phyloP scores from a whole-genome alignment of 345 rosid genomes.

The Brassica nigra region DNA sequence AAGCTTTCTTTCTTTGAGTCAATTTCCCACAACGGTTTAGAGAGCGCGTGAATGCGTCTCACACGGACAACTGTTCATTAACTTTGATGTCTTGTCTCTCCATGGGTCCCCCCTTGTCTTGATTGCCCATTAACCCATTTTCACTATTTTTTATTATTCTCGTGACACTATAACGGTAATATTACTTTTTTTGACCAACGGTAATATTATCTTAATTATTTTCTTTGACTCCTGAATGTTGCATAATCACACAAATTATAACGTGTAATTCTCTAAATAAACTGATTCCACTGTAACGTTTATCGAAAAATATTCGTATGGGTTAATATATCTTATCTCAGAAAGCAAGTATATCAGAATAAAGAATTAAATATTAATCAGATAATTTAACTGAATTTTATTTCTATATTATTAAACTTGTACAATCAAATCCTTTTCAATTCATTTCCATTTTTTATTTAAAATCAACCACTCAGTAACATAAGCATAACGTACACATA shows the following conservation, averaged over 20 bases:
- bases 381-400: background rate
- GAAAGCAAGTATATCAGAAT: background rate
- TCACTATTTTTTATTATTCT: background rate
- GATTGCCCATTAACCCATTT: background rate
- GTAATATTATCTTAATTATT: background rate
- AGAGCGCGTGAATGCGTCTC: slow-evolving; percentile 28
- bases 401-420: background rate
- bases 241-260: background rate
- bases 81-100: slow-evolving; percentile 32
- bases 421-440: background rate
- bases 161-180: background rate
- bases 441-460: background rate
- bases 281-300: background rate
- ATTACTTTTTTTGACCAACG: background rate
- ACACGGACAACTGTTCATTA: slow-evolving; percentile 42
- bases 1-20: background rate
- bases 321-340: background rate
- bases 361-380: background rate
- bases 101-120: slow-evolving; percentile 26
- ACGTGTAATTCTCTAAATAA: background rate
- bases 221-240: background rate
- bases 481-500: no score
- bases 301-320: background rate
- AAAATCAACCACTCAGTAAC: background rate
- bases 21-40: slow-evolving; percentile 27